These are phyloP conservation scores for Chytriomyces hyalinus DNA, from an alignment of 192 early-diverging fungal genomes.

Conservation along the genomic window DNA sequence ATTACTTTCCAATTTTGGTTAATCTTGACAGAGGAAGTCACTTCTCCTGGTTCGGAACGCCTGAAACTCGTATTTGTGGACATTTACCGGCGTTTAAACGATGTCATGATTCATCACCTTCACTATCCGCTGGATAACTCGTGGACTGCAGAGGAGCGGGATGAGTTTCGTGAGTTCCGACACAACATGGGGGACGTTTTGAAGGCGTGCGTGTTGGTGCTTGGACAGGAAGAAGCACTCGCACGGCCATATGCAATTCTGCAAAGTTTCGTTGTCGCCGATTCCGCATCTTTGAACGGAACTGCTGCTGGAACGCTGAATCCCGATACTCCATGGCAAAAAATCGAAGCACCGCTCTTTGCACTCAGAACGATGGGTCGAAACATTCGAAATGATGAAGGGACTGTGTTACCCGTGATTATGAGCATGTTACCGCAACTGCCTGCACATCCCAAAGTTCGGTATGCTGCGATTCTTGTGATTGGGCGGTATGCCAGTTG, in stretches of 20 bases:
- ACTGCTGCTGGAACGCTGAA: slow-evolving; percentile 37
- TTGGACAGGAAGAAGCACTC: slow-evolving; percentile 79
- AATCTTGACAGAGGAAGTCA: slow-evolving; percentile 67
- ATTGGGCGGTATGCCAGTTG: slow-evolving; percentile 95
- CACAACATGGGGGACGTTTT: slow-evolving; percentile 96
- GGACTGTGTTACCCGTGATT: slow-evolving; percentile 81
- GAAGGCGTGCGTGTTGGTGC: slow-evolving; percentile 88
- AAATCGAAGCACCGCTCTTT: slow-evolving; percentile 94
- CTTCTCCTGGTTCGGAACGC: neutral
- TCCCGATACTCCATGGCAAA: slow-evolving; percentile 76
- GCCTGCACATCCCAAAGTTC: slow-evolving; percentile 90
- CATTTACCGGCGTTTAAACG: slow-evolving; percentile 72
- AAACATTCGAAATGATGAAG: slow-evolving; percentile 73
- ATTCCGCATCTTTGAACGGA: slow-evolving; percentile 19
- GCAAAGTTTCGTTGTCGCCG: slow-evolving; percentile 40
- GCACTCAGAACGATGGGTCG: slow-evolving; percentile 92
- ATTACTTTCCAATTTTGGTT: slow-evolving; percentile 96
- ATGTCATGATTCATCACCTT: slow-evolving; percentile 84
- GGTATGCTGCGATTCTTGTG: slow-evolving; percentile 94
- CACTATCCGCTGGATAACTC: slow-evolving; percentile 79
- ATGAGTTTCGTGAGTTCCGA: slow-evolving; percentile 95
- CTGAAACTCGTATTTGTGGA: slow-evolving; percentile 53
- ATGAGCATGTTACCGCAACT: slow-evolving; percentile 88
- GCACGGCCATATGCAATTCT: slow-evolving; percentile 67
- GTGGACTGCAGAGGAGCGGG: slow-evolving; percentile 87